Conservation (phyloP, 441 rosid species). For the Gossypium trilobum region DNA sequence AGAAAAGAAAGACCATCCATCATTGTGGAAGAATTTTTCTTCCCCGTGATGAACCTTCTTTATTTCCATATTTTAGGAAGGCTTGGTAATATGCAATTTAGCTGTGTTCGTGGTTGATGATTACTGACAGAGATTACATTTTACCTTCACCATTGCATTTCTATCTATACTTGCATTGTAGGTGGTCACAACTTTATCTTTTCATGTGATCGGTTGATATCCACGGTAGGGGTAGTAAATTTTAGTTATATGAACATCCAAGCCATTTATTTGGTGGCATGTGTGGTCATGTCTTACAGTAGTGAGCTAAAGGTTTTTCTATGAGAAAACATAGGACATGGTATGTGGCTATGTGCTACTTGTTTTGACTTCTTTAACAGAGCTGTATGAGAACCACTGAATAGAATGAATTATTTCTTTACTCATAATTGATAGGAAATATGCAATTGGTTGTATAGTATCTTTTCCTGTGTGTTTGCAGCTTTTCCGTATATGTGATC, state of each 20-base stretch:
- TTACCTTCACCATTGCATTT: not conserved
- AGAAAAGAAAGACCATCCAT: not conserved
- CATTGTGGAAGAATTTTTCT: not conserved
- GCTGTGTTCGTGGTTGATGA: not conserved
- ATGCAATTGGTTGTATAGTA: not conserved
- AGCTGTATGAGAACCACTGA: not conserved
- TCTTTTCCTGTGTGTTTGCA: not conserved
- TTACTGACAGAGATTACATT: not conserved
- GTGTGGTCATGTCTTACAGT: not conserved
- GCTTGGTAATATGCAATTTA: not conserved
- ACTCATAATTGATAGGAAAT: not conserved
- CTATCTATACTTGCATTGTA: not conserved
- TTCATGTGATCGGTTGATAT: not conserved
- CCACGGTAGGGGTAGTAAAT: not conserved
- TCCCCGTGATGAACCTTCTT: not conserved
- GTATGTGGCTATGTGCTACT: not conserved
- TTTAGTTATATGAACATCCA: not conserved
- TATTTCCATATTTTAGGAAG: not conserved
- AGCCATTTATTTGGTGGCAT: not conserved
- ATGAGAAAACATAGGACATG: not conserved
- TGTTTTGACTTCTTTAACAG: not conserved
- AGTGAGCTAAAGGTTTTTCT: not conserved
- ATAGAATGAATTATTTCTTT: not conserved
- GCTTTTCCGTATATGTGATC: not conserved
- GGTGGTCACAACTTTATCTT: not conserved